phyloP scores from a whole-genome alignment of 306 rosid genomes.

The Acacia confusa region DNA sequence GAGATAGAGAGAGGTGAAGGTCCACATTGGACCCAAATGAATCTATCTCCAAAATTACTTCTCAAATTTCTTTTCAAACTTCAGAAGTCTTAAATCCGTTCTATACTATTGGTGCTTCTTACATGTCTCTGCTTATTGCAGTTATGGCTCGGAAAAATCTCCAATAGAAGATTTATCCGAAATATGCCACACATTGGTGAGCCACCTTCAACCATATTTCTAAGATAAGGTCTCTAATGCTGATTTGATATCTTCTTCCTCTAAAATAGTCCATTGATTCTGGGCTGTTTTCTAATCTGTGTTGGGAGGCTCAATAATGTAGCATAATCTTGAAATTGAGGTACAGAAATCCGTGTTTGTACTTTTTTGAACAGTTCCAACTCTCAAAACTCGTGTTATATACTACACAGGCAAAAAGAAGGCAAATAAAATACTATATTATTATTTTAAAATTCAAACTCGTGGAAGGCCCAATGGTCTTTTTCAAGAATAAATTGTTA shows the following conservation, averaged over 20 bases:
- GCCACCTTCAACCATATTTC: constrained; percentile 32
- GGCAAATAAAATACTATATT: background rate
- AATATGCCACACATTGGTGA: constrained; percentile 78
- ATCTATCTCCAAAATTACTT: background rate
- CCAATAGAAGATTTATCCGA: constrained; percentile 84
- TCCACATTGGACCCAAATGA: background rate
- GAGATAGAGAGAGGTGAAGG: background rate
- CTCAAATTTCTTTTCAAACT: background rate
- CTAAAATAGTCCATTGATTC: background rate
- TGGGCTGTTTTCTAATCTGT: constrained; percentile 6
- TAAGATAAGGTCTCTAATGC: background rate
- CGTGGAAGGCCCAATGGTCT: background rate
- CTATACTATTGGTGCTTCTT: constrained; percentile 27
- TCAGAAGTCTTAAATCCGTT: background rate
- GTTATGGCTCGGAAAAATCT: constrained; percentile 79
- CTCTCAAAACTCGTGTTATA: background rate
- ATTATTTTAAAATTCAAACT: background rate
- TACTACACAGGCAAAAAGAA: background rate
- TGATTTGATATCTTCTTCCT: constrained; percentile 14
- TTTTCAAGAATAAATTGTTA: constrained; percentile 3
- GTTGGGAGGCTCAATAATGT: constrained; percentile 10
- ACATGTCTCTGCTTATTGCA: constrained; percentile 46
- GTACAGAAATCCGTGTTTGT: constrained; percentile 13
- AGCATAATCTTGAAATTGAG: constrained; percentile 6
- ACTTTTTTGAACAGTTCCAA: background rate